Percentiles rank a stretch among this genome's conserved stretches.
These are phyloP conservation scores for Daedalea quercina DNA, from an alignment of 768 basidiomycete species.

Conservation along the genomic window DNA sequence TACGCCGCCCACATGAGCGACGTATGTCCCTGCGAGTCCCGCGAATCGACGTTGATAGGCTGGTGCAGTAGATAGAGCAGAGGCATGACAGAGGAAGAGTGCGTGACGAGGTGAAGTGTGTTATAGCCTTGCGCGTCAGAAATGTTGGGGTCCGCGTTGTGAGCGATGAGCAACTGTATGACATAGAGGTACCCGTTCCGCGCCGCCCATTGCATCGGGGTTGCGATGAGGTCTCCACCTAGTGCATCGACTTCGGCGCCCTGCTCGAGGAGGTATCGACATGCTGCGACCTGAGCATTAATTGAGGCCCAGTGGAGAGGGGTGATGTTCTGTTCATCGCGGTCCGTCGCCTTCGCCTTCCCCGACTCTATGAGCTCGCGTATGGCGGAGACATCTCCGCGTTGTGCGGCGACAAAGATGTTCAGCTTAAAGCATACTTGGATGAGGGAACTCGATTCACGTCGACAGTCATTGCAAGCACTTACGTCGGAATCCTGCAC, in stretches of 20 bases:
- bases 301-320: constrained; percentile 98
- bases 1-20: constrained; percentile 99
- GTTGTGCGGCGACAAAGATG: constrained; percentile 82
- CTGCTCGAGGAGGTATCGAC: constrained; percentile 81
- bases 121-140: constrained; percentile 95
- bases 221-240: constrained; percentile 91
- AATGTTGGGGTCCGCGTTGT: constrained; percentile 91
- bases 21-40: constrained; percentile 90
- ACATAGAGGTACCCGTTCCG: constrained; percentile 95
- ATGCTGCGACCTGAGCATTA: constrained; percentile 88
- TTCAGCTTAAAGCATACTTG: constrained; percentile 33
- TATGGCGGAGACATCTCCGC: constrained; percentile 69
- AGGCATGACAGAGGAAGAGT: constrained; percentile 93
- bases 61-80: constrained; percentile 88
- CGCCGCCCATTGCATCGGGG: constrained; percentile 97
- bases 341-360: constrained; percentile 62
- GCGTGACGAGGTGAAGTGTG: constrained; percentile 89
- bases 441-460: constrained; percentile 1
- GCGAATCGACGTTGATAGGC: constrained; percentile 85
- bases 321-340: constrained; percentile 88
- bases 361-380: constrained; percentile 66
- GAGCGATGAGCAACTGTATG: constrained; percentile 83
- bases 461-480: constrained; percentile 5
- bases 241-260: constrained; percentile 93
- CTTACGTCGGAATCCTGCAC: constrained; percentile 35